phyloP scores from a whole-genome alignment of 108 stramenopile genomes.

The Discostella stelligeroides region DNA sequence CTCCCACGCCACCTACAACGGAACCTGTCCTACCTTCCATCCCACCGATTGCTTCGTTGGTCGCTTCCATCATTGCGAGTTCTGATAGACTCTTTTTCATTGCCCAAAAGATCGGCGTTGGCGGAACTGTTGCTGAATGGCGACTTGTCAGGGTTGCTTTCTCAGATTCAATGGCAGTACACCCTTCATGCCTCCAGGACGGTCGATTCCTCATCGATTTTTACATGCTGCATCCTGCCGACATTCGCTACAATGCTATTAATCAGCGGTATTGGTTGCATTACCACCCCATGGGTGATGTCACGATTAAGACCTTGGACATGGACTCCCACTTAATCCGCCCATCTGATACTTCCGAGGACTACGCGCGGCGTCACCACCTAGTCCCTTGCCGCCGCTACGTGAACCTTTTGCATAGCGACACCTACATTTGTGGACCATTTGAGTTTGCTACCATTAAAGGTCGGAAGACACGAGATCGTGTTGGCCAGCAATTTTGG shows the following conservation, averaged over 20 bases:
- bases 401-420: not conserved
- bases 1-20: not conserved
- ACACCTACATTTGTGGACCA: not conserved
- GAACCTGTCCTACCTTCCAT: no score
- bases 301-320: not conserved
- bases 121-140: no score
- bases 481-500: not conserved
- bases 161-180: not conserved
- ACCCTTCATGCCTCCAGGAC: no score
- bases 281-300: not conserved
- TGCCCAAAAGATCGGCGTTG: not conserved
- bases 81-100: conserved; percentile 15
- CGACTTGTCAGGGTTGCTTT: not conserved
- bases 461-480: conserved; percentile 2
- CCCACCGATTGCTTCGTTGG: no score
- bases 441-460: not conserved
- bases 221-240: not conserved
- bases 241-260: not conserved
- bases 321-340: not conserved
- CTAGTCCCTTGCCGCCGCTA: not conserved
- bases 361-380: no score
- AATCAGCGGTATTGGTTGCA: not conserved
- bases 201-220: not conserved
- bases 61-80: not conserved
- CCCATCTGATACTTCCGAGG: no score